These are phyloP conservation scores for Triangularia verruculosa DNA, from an alignment of 2,329 filamentous ascomycete genomes.

Conservation along the genomic window DNA sequence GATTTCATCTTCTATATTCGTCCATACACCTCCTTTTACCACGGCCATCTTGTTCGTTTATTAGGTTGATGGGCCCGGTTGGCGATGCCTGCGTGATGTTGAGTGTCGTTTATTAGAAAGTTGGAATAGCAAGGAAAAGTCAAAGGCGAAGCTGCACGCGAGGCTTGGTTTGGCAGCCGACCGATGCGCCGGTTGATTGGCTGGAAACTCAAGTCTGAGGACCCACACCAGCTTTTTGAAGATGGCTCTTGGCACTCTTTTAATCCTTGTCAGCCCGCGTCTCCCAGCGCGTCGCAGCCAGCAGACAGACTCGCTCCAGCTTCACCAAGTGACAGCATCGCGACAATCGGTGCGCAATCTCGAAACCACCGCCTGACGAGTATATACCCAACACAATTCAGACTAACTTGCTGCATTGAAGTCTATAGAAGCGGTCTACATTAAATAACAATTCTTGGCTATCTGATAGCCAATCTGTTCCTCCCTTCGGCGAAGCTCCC, in stretches of 20 bases:
- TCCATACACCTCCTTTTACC: constrained; percentile 73
- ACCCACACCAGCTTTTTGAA: not conserved
- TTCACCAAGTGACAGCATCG: not conserved
- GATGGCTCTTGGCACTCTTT: not conserved
- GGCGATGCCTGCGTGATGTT: constrained; percentile 8
- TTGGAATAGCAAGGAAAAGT: not conserved
- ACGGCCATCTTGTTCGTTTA: constrained; percentile 56
- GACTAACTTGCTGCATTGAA: no score
- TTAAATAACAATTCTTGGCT: not conserved
- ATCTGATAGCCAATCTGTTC: not conserved
- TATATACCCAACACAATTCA: not conserved
- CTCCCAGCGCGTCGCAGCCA: constrained; percentile 1
- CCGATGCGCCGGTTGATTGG: not conserved
- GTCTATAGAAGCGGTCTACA: no score
- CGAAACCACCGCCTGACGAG: not conserved
- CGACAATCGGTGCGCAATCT: not conserved
- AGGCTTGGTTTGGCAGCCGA: not conserved
- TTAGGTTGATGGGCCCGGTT: constrained; percentile 2
- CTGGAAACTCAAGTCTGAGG: not conserved
- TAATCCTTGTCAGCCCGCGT: constrained; percentile 6
- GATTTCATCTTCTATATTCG: constrained; percentile 87
- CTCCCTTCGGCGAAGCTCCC: not conserved
- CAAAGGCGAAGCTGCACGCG: not conserved
- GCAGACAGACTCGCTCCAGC: not conserved
- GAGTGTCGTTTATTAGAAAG: constrained; percentile 5